phyloP scores from a whole-genome alignment of 352 stramenopile genomes.

The Pythium dissimile region DNA sequence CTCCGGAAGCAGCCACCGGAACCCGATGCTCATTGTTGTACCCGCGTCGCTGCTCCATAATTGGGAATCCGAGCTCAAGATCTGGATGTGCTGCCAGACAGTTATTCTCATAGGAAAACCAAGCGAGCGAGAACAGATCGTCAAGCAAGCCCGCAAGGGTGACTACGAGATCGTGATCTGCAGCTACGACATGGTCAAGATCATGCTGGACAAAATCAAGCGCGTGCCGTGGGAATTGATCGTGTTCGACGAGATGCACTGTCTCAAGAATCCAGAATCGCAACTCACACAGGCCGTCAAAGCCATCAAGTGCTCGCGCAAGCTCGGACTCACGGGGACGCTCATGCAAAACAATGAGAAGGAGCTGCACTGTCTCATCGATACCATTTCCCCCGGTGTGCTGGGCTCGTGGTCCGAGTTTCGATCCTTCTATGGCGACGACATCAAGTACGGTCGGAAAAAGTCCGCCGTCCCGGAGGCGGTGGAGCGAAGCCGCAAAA shows the following conservation, averaged over 20 bases:
- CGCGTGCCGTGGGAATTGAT: conserved; percentile 89
- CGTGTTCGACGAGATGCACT: conserved; percentile 99
- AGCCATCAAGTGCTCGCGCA: conserved; percentile 50
- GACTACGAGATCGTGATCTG: conserved; percentile 80
- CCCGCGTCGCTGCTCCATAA: conserved; percentile 98
- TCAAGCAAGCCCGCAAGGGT: conserved; percentile 64
- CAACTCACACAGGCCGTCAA: conserved; percentile 88
- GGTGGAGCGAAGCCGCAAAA: conserved; percentile 54
- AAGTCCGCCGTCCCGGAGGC: conserved; percentile 67
- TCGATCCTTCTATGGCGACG: conserved; percentile 70
- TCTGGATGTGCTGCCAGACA: conserved; percentile 85
- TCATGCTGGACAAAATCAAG: conserved; percentile 78
- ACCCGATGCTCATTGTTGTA: conserved; percentile 96
- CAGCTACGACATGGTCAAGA: conserved; percentile 90
- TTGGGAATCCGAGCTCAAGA: conserved; percentile 98
- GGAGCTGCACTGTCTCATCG: conserved; percentile 72
- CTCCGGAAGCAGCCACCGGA: conserved; percentile 83
- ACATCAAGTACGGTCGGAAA: conserved; percentile 83
- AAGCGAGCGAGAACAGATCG: conserved; percentile 47
- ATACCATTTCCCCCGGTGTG: conserved; percentile 65
- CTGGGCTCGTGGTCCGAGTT: conserved; percentile 68
- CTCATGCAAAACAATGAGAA: conserved; percentile 88
- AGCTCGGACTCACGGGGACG: conserved; percentile 87
- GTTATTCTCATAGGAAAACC: conserved; percentile 64
- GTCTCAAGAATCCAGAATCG: conserved; percentile 96